A percentile compares a stretch with the other conserved stretches of the same genome.
Conservation (phyloP, 164 flowering plant species). For the Taxillus chinensis region DNA sequence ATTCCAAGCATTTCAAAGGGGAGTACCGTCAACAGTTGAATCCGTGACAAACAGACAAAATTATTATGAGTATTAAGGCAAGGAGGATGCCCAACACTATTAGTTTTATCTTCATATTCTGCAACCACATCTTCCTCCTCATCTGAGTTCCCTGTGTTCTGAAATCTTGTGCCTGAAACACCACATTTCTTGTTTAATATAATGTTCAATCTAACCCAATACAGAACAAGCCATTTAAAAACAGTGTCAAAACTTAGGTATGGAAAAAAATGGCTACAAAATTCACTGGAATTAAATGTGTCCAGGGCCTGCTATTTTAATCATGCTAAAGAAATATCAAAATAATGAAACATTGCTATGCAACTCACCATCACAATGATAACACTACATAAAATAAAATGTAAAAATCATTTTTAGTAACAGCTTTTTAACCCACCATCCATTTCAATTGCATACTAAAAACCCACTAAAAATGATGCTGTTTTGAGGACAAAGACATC, state of each 20-base stretch:
- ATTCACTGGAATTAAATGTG: neutral
- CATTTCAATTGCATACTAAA: too few relatives aligned
- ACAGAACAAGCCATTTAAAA: too few relatives aligned
- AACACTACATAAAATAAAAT: too few relatives aligned
- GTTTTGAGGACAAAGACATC: too few relatives aligned
- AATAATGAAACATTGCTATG: too few relatives aligned
- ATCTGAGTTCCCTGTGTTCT: slow-evolving; percentile 62
- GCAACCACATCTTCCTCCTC: slow-evolving; percentile 87
- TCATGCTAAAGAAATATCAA: too few relatives aligned
- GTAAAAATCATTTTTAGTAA: too few relatives aligned
- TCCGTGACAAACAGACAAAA: slow-evolving; percentile 57
- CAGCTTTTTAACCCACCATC: too few relatives aligned
- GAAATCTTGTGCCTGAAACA: slow-evolving; percentile 81
- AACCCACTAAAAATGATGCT: too few relatives aligned
- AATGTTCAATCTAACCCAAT: neutral
- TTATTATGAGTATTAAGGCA: slow-evolving; percentile 70
- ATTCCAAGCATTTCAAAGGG: neutral
- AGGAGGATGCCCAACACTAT: slow-evolving; percentile 62
- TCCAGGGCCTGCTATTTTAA: neutral
- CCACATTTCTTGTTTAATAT: neutral
- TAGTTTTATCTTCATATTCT: slow-evolving; percentile 88
- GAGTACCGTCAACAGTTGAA: slow-evolving; percentile 36
- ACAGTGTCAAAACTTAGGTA: neutral
- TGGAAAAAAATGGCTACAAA: neutral
- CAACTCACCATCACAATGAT: too few relatives aligned